Evolutionary conservation across 139 green algal species (phyloP).

Genomic region (Zygnema cylindricum): DNA sequence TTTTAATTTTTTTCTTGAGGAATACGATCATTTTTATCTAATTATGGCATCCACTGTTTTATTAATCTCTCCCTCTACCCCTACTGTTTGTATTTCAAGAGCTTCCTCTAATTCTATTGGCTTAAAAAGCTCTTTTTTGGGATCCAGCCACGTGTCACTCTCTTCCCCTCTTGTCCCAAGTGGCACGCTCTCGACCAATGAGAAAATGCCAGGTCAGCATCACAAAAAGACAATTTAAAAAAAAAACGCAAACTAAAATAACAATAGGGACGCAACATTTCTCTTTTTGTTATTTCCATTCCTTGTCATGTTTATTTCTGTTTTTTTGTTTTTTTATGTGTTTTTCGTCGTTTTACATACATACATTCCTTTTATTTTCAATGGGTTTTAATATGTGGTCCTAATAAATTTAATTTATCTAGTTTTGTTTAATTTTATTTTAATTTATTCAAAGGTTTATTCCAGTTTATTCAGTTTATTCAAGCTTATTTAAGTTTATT

Average conservation of each 20-base stretch:
- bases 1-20: background rate
- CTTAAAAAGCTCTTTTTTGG: background rate
- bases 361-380: background rate
- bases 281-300: too few species aligned
- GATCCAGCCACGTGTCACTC: background rate
- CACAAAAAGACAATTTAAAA: background rate
- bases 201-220: background rate
- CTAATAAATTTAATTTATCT: background rate
- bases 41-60: too few species aligned
- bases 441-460: background rate
- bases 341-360: background rate
- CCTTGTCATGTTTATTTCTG: too few species aligned
- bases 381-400: background rate
- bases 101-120: background rate
- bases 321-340: background rate
- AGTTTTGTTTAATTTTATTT: background rate
- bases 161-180: background rate
- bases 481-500: too few species aligned
- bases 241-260: too few species aligned
- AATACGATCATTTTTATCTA: too few species aligned
- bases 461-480: background rate
- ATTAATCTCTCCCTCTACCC: background rate
- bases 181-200: background rate
- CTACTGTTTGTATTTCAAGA: background rate
- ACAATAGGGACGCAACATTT: too few species aligned